Base-by-base conservation (phyloP, 192 early-diverging fungal genomes). In the Coemansia interrupta region DNA sequence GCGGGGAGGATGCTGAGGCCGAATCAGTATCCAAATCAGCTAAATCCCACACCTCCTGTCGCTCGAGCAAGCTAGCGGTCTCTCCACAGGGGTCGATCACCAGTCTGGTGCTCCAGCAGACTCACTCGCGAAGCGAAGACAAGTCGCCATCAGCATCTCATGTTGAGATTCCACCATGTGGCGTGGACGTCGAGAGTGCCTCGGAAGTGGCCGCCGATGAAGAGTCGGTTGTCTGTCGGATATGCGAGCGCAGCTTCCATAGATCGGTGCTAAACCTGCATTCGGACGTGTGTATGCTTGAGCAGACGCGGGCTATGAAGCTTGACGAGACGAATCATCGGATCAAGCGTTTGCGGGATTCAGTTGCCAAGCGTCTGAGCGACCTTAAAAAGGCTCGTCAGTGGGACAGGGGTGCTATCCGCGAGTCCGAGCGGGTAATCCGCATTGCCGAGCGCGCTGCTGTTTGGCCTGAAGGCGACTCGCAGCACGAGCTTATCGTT, bases 231-330 rank as follows among this genome's bases (percentile, higher is more conserved):
- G 72, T 94, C 4, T 95, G 93, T 49, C 78, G 93, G 15, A 90
- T 95, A 50, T 95, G 93, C 52, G 93, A 95, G 65, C 89, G 91
- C 28, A 78, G 80, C 41, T 84, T 94, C 18, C 62, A 78, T 30
- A 71, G 85, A 2, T 58, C 75, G 13, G 81, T 83, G 26, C 74
- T 94, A 42, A 87, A 89, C 28, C 80, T 80, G 38, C 93, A 95
- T 64, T 87, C 89, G 6, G 90, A 91, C 45, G 77, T 86, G 15
- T 95, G 93, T 66, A 82, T 82, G 38, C 82, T 87, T 15, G 85
- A 84, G 63, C 89, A 86, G 58, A 90, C 85, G 50, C 86, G 66
- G 61, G 85, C 83, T 32, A 82, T 88, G 56, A 80, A 82, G 55
- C 72, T 88, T 10, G 82, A 85, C 30, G 86, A 86, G 54, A 67